Base-by-base conservation (phyloP, 2,329 filamentous ascomycete genomes). In the Cladosporium velox region DNA sequence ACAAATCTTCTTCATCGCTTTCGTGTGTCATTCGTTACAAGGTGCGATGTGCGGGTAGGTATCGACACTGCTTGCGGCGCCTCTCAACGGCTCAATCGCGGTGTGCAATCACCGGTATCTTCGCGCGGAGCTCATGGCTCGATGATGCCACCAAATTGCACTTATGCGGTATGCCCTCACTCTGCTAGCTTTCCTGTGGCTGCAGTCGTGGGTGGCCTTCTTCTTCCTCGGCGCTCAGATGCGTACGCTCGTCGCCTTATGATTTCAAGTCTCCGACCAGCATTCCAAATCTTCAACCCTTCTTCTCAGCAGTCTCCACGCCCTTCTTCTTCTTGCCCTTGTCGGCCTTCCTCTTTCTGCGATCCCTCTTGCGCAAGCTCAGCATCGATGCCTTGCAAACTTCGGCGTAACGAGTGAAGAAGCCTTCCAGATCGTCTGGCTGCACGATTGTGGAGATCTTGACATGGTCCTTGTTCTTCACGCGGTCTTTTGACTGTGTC, bases 341-440 rank as follows among this genome's bases (percentile, higher is more conserved):
- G 77, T 91, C 91, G 82, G 86, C 87, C 81, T 90, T 91, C 71
- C 89, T 88, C 85, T 92, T 94, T 79, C 90, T 96, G 75, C 93
- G 87, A 80, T 98, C 94, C 72, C 95, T 86, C 76, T 96, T 97
- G 87, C 97, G 98, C 80, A 99, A 77, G 8, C 90, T 89, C 59
- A 86, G 85, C 93, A 98, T 97, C 6, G 93, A 92, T 0, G 85
- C 82, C 82, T 96, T 97, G 80, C 93, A 97, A 3, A 93, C 85
- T 71, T 98, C 95, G 26, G 93, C 93, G 81, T 98, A 99, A 61
- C 87, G 85, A 34, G 83, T 81, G 77, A 93, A 99, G 76, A 99
- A 99, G 0, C 78, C 82, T 64, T 96, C 93, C 12, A 98, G 78
- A 5, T 90, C 87, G 66, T 89, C 87, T 0, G 90, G 87, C 65